Evolutionary conservation across 371 early-diverging fungal species (phyloP).

Genomic region (Nematocida ironsii): DNA sequence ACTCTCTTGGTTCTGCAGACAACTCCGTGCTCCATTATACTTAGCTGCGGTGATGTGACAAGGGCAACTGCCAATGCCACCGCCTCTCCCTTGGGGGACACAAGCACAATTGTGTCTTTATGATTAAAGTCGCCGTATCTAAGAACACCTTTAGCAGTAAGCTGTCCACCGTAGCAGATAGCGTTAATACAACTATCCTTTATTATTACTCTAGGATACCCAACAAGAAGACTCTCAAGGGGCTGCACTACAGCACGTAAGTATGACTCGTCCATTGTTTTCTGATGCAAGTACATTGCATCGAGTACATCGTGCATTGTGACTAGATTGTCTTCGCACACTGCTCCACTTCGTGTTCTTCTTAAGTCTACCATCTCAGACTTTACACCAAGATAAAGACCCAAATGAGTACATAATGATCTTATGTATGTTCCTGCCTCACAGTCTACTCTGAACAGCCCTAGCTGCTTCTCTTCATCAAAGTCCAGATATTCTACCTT

Average conservation of each 20-base stretch:
- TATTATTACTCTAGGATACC: slow-evolving; percentile 92
- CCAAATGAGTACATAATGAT: slow-evolving; percentile 96
- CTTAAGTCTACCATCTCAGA: slow-evolving; percentile 99
- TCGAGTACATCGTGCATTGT: slow-evolving; percentile 98
- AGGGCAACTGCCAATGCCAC: slow-evolving; percentile 89
- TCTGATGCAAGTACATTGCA: slow-evolving; percentile 92
- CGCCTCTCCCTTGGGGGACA: slow-evolving; percentile 99
- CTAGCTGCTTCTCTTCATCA: slow-evolving; percentile 81
- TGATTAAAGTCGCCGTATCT: slow-evolving; percentile 93
- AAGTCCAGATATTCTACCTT: slow-evolving; percentile 89
- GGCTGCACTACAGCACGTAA: slow-evolving; percentile 90
- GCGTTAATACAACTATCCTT: slow-evolving; percentile 97
- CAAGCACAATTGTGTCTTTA: slow-evolving; percentile 87
- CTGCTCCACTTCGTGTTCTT: slow-evolving; percentile 89
- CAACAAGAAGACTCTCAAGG: slow-evolving; percentile 85
- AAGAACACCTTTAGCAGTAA: slow-evolving; percentile 92
- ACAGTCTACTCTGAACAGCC: slow-evolving; percentile 92
- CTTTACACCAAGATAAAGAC: slow-evolving; percentile 86
- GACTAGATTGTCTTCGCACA: slow-evolving; percentile 79
- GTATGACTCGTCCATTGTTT: slow-evolving; percentile 84
- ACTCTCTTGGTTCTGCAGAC: slow-evolving; percentile 97
- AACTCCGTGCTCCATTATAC: slow-evolving; percentile 83
- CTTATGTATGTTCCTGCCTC: slow-evolving; percentile 99
- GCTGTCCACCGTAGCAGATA: slow-evolving; percentile 95
- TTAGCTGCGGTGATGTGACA: slow-evolving; percentile 92